These are phyloP conservation scores for Wickerhamiella parazyma DNA, from an alignment of 805 yeast genomes.

Conservation along the genomic window DNA sequence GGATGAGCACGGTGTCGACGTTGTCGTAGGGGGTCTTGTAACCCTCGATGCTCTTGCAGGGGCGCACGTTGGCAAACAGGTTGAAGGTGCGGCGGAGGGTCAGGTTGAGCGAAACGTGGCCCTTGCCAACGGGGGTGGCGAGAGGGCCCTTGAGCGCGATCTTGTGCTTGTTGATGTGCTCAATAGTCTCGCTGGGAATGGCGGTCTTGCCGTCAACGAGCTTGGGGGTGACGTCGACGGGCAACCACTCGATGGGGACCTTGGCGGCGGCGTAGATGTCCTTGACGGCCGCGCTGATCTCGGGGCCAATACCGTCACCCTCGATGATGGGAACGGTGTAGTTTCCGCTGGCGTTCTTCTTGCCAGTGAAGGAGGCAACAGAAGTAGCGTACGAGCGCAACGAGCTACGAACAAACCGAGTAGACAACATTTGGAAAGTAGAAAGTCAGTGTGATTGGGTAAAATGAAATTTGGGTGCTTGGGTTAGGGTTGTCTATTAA, in stretches of 20 bases:
- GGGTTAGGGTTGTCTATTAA: neutral
- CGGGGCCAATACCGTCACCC: slow-evolving; percentile 97
- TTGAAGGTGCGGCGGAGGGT: slow-evolving; percentile 95
- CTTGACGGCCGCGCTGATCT: slow-evolving; percentile 89
- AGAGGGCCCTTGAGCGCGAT: slow-evolving; percentile 97
- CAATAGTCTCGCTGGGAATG: slow-evolving; percentile 82
- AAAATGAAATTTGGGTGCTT: neutral
- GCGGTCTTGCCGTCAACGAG: slow-evolving; percentile 87
- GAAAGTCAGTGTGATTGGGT: neutral
- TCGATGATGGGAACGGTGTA: slow-evolving; percentile 91
- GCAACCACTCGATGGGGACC: slow-evolving; percentile 95
- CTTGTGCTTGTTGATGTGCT: slow-evolving; percentile 80
- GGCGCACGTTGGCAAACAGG: slow-evolving; percentile 94
- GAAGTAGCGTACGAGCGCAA: slow-evolving; percentile 22
- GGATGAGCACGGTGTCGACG: slow-evolving; percentile 89
- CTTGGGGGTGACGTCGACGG: slow-evolving; percentile 89
- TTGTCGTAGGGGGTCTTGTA: slow-evolving; percentile 79
- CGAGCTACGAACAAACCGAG: slow-evolving; percentile 9
- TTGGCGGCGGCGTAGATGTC: slow-evolving; percentile 85
- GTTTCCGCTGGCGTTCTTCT: slow-evolving; percentile 44
- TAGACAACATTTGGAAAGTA: slow-evolving; percentile 5
- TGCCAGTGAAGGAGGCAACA: slow-evolving; percentile 31
- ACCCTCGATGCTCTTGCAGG: slow-evolving; percentile 87
- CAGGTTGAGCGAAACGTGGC: slow-evolving; percentile 94
- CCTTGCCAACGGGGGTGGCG: slow-evolving; percentile 98